Conservation (phyloP, 2,329 filamentous ascomycete genomes). For the Sporothrix globosa region DNA sequence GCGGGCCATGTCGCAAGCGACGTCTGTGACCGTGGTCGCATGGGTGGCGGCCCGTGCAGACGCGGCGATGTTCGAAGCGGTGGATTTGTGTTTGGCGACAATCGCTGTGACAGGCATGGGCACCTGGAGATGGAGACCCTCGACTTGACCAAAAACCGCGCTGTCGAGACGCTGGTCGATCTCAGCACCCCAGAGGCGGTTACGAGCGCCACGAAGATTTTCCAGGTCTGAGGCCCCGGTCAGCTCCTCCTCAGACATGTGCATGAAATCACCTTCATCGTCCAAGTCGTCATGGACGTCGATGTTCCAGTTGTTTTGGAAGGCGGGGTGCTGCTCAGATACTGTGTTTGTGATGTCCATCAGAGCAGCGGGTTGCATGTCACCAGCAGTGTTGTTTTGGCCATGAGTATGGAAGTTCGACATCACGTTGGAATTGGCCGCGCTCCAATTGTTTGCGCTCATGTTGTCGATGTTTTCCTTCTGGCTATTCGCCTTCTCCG, state of each 20-base stretch:
- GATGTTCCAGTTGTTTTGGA: neutral
- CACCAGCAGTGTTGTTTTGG: neutral
- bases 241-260: conserved; percentile 18
- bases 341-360: neutral
- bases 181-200: neutral
- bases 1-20: neutral
- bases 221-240: neutral
- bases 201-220: neutral
- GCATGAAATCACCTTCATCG: neutral
- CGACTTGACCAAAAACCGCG: neutral
- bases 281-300: neutral
- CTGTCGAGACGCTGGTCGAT: neutral
- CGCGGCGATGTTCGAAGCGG: neutral
- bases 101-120: neutral
- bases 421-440: neutral
- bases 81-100: neutral
- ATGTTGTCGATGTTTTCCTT: neutral
- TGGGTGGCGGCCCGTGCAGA: neutral
- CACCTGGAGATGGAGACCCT: neutral
- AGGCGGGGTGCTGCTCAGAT: neutral
- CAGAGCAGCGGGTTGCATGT: neutral
- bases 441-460: neutral
- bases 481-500: neutral
- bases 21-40: neutral
- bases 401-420: neutral